Evolutionary conservation across 75 land plant species (phyloP).

Genomic region (Pseudotsuga menziesii): DNA sequence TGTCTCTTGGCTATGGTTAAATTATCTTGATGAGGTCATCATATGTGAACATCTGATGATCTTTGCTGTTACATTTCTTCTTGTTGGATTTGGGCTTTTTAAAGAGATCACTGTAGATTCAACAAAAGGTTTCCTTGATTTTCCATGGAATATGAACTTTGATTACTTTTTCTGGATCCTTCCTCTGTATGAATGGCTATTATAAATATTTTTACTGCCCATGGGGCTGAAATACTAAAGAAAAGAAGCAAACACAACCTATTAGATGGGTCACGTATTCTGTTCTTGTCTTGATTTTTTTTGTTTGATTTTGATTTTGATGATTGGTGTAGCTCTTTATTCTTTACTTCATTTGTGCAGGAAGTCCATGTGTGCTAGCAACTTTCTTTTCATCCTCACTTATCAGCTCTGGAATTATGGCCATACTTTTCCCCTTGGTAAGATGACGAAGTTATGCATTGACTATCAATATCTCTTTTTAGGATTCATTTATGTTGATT

Average conservation of each 20-base stretch:
- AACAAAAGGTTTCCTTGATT: too few relatives aligned
- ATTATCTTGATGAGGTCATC: too few relatives aligned
- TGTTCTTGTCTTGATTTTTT: not conserved
- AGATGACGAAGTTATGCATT: constrained; percentile 6
- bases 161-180: too few relatives aligned
- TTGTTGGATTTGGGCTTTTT: too few relatives aligned
- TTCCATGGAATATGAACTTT: too few relatives aligned
- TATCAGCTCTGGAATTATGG: constrained; percentile 37
- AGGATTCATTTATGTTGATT: not conserved
- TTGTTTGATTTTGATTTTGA: not conserved
- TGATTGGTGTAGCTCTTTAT: not conserved
- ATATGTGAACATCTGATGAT: too few relatives aligned
- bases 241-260: not conserved
- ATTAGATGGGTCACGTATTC: not conserved
- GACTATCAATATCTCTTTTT: not conserved
- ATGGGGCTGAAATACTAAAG: not conserved
- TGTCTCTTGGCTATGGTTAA: too few relatives aligned
- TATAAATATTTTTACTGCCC: not conserved
- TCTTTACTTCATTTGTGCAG: constrained; percentile 18
- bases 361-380: constrained; percentile 44
- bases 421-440: constrained; percentile 35
- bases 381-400: constrained; percentile 36
- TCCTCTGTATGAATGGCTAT: not conserved
- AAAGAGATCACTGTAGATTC: too few relatives aligned
- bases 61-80: too few relatives aligned